Evolutionary conservation across 2,329 filamentous ascomycete genomes (phyloP), one percentile per base, ranked within the genome.

Genomic region (Alternaria brassicicola): DNA sequence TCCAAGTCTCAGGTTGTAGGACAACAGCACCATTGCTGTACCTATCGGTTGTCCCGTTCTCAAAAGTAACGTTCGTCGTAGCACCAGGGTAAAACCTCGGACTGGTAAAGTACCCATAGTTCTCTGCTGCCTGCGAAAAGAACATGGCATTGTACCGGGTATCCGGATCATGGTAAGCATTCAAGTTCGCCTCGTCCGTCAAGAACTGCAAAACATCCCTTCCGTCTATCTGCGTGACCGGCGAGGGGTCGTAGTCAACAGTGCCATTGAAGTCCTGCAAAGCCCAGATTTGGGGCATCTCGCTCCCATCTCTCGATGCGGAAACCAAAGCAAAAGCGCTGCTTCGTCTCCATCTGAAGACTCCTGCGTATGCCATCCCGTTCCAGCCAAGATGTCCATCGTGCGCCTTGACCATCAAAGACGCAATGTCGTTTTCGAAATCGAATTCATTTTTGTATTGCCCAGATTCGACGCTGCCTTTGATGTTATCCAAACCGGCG

Each of bases 371-470:
- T 21, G 68, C 67, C 58, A 71, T 70, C 6, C 78, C 77, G 26
- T 77, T 74, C 28, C 73, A 74, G 2, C 66, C 71, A n/a, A 80
- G 52, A 61, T 73, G 75, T 0, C 75, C 75, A 53, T 77, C 75
- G 38, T 76, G 71, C 7, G 71, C 73, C 55, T 74, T 74, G 46
- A 63, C 58, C 9, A 77, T 47, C 25, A 77, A 57, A 1, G 54
- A 54, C 9, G 74, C 69, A 52, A 77, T 75, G 35, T 75, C 79
- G 17, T 61, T 64, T 61, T 81, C 78, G 25, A 80, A 78, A 38
- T 79, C 78, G 52, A 75, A 80, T 55, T 80, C 78, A 47, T 77
- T 79, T 6, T 59, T 62, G 51, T 80, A 81, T 3, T 56, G 56
- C 3, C 68, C 69, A 15, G 65, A 62, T 1, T 67, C 57, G 3